These are phyloP conservation scores for Epichloe gansuensis DNA, from an alignment of 2,329 filamentous ascomycete genomes.

Conservation along the genomic window DNA sequence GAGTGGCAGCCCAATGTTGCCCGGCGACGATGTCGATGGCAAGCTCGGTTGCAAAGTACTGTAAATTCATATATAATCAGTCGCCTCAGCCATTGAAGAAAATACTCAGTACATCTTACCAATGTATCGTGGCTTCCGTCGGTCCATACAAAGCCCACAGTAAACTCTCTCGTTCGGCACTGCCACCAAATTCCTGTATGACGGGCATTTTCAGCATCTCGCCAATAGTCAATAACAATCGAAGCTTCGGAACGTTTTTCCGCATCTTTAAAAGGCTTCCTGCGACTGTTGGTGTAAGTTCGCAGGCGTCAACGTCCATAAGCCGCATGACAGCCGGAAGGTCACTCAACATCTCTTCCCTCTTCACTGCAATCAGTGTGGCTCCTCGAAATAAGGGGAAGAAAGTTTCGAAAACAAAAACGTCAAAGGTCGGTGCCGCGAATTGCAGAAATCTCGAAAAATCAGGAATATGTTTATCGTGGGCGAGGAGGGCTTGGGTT, in stretches of 20 bases:
- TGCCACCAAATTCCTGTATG: slow-evolving; percentile 64
- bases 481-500: slow-evolving; percentile 70
- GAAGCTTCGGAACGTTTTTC: slow-evolving; percentile 51
- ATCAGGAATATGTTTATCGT: slow-evolving; percentile 60
- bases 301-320: slow-evolving; percentile 67
- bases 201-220: slow-evolving; percentile 79
- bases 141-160: slow-evolving; percentile 92
- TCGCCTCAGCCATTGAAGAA: background rate
- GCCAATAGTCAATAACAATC: slow-evolving; percentile 71
- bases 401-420: slow-evolving; percentile 91
- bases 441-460: slow-evolving; percentile 83
- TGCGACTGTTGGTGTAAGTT: slow-evolving; percentile 80
- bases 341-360: slow-evolving; percentile 60
- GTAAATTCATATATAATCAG: background rate
- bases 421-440: slow-evolving; percentile 84
- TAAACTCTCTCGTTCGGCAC: slow-evolving; percentile 40
- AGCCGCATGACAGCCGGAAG: slow-evolving; percentile 52
- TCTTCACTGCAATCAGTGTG: slow-evolving; percentile 60
- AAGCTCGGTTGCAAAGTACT: slow-evolving; percentile 61
- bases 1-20: slow-evolving; percentile 65
- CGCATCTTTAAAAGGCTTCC: slow-evolving; percentile 61
- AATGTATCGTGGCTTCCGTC: slow-evolving; percentile 86
- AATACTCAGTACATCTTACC: slow-evolving; percentile 24
- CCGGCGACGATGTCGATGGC: slow-evolving; percentile 38
- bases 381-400: slow-evolving; percentile 65